Evolutionary conservation across 352 stramenopile species (phyloP), one percentile per base, ranked within the genome.

Genomic region (Salisapilia sapeloensis): DNA sequence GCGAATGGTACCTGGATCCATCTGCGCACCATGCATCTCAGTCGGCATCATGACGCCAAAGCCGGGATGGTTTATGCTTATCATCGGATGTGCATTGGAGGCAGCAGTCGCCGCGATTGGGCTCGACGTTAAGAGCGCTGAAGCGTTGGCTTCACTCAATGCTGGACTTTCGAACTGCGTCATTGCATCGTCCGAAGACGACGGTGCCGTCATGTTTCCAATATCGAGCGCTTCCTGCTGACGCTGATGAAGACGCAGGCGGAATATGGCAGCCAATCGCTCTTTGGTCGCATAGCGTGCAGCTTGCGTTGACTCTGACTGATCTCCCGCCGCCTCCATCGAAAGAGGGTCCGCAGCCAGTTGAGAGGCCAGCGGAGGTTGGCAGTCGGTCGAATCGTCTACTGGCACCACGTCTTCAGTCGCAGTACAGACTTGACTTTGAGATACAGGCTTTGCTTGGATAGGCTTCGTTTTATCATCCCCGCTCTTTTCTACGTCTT

Each of bases 1-100:
- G 15, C 81, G 64, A 23, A 81, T 75, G 25, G 75, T 51, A 6
- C 62, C 57, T 26, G 63, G 52, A 34, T 81, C 64, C 27, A 78
- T 66, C 21, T 79, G 60, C 0, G 56, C 63, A 6, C 43, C 21
- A 22, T 49, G 35, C 17, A 45, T 51, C 42, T 62, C 47, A 2
- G 46, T 38, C 28, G 5, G 10, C 30, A 11, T 37, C 6, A 4
- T 24, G 27, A 16, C n/a, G 19, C 6, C 27, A 6, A 14, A 22
- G 23, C 14, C 16, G 16, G 7, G 18, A 18, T 21, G 35, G 25
- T 16, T 35, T 25, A 37, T 24, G 28, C 33, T 47, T 29, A 18
- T 42, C 33, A 13, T 24, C 32, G 19, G 24, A 59, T 17, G 21
- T 26, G 62, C 24, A 12, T 44, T 18, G 44, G 44, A 6, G 52